phyloP scores from a whole-genome alignment of 371 early-diverging fungal species.

The Batkoa obscura region DNA sequence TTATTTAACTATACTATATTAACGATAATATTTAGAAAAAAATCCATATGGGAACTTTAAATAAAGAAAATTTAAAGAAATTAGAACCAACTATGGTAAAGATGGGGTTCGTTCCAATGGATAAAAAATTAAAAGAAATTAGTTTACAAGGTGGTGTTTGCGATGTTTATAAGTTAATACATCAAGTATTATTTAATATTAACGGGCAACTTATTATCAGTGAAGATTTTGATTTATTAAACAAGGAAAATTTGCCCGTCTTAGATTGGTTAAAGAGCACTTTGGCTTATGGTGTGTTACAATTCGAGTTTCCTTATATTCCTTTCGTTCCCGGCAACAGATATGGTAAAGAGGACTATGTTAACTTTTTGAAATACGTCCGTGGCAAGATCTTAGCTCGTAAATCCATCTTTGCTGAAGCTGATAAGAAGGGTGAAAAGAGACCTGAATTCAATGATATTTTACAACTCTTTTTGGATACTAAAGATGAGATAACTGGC shows the following conservation, averaged over 20 bases:
- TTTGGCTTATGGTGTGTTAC: neutral
- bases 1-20: no score
- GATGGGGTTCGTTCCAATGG: no score
- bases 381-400: no score
- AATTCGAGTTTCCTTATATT: constrained; percentile 6
- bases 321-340: no score
- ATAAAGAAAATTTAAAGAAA: no score
- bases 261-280: neutral
- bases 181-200: constrained; percentile 14
- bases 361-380: no score
- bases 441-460: constrained; percentile 9
- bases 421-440: neutral
- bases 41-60: no score
- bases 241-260: constrained; percentile 10
- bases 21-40: neutral
- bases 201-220: constrained; percentile 29
- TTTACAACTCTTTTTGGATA: constrained; percentile 10
- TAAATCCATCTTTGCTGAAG: neutral
- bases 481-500: constrained; percentile 8
- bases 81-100: no score
- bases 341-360: no score
- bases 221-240: constrained; percentile 21
- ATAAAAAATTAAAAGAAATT: no score
- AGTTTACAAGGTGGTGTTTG: no score
- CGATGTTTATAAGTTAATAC: constrained; percentile 6